Evolutionary conservation across 2,329 filamentous ascomycete species (phyloP).

Genomic region (Colletotrichum lindemuthianum): DNA sequence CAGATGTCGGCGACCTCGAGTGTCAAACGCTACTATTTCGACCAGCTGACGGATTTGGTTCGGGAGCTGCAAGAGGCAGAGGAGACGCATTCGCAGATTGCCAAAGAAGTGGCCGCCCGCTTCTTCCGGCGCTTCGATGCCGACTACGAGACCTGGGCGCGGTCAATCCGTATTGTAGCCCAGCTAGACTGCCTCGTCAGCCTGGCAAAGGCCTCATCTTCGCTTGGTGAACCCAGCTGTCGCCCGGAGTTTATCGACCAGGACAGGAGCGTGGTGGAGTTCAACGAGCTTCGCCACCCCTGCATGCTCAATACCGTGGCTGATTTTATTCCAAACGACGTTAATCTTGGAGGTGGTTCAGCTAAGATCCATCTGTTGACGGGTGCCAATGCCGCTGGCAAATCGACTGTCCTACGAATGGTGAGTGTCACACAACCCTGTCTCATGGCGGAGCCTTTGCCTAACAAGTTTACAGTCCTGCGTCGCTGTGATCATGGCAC

Average conservation of each 20-base stretch:
- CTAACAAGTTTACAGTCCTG: constrained; percentile 72
- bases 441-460: not conserved
- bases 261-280: constrained; percentile 88
- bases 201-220: constrained; percentile 86
- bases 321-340: constrained; percentile 97
- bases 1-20: constrained; percentile 95
- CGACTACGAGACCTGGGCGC: constrained; percentile 86
- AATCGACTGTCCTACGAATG: constrained; percentile 96
- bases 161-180: constrained; percentile 87
- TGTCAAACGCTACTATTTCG: constrained; percentile 94
- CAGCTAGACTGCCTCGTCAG: constrained; percentile 96
- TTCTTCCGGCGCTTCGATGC: constrained; percentile 91
- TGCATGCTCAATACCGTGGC: constrained; percentile 91
- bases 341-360: constrained; percentile 82
- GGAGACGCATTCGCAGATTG: constrained; percentile 90
- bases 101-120: constrained; percentile 83
- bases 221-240: constrained; percentile 87
- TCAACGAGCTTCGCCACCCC: constrained; percentile 91
- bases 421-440: constrained; percentile 56
- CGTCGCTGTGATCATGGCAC: constrained; percentile 95
- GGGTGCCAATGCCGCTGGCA: constrained; percentile 95
- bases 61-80: constrained; percentile 92
- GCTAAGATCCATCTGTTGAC: constrained; percentile 92
- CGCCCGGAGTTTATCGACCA: constrained; percentile 88
- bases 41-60: constrained; percentile 82